Base-by-base conservation (phyloP, 495 filamentous ascomycete species). In the Venustampulla echinocandica region DNA sequence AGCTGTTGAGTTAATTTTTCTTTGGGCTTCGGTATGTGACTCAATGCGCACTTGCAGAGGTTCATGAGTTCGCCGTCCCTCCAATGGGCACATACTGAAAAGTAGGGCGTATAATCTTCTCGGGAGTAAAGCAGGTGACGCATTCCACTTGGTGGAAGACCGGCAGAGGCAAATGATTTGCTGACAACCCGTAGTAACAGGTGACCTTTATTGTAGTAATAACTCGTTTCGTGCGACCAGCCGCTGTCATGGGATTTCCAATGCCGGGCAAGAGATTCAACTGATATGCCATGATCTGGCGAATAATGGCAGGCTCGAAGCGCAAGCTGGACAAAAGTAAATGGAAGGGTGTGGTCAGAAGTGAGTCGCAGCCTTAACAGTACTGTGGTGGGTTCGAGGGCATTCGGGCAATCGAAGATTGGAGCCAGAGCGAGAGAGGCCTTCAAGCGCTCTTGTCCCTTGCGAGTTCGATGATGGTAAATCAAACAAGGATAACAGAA, bases 21-120 rank as follows among this genome's bases (percentile, higher is more conserved):
- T 42, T 66, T 65, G 11, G 65, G 62, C 35, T 61, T 61, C 20
- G 74, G 76, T 21, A 81, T 70, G 49, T 79, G 77, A 10, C 54
- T 54, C n/a, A 79, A 59, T 1, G 75, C 73, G 57, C 77, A 81
- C 58, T 79, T 79, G 52, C 73, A 76, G 30, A 69, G 48, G 23
- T 65, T 57, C 71, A 77, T 76, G 7, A 81, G 63, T 32, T 73
- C 69, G 44, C 77, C 77, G 50, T 79, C 70, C 18, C 68, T 65
- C 76, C 76, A 79, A 59, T 81, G 77, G 17, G 73, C 67, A 57
- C 76, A 81, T 2, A 63, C 68, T 7, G 67, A 71, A 68, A 79
- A 79, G 51, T 70, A 79, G 0, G 77, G 76, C 58, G 65, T 70
- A 64, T 76, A 79, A 54, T 81, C 74, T 25, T 77, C 70, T 27